A percentile compares a stretch with the other conserved stretches of the same genome.
These are phyloP conservation scores for Trametes sp. DNA, from an alignment of 1,284 basidiomycete genomes.

Conservation along the genomic window DNA sequence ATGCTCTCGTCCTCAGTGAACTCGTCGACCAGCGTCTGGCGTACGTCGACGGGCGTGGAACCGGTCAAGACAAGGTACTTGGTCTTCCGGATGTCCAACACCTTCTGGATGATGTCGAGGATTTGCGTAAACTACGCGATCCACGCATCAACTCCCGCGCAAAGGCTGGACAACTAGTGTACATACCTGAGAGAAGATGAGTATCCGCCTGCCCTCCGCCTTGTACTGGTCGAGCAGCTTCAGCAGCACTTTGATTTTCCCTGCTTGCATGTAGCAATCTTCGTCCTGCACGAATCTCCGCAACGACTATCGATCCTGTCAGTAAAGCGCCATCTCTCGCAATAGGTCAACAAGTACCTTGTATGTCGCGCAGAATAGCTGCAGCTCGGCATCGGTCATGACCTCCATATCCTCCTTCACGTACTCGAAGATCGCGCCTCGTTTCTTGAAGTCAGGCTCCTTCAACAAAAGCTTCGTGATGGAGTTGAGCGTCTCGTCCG, in stretches of 20 bases:
- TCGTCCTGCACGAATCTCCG: constrained; percentile 80
- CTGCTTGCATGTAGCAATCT: constrained; percentile 86
- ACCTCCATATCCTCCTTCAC: constrained; percentile 94
- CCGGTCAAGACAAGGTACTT: constrained; percentile 93
- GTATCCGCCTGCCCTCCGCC: constrained; percentile 79
- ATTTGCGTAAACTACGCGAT: constrained; percentile 87
- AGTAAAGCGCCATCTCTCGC: neutral
- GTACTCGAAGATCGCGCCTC: constrained; percentile 79
- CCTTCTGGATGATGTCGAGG: constrained; percentile 90
- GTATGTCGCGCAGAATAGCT: constrained; percentile 82
- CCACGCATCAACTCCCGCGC: neutral
- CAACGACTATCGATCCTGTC: constrained; percentile 64
- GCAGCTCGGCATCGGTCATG: constrained; percentile 95
- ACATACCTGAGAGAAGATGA: constrained; percentile 92
- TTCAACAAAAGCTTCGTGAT: constrained; percentile 89
- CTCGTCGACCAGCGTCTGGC: constrained; percentile 94
- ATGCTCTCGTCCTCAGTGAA: constrained; percentile 96
- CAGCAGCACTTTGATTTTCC: constrained; percentile 85
- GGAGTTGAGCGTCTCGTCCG: constrained; percentile 75
- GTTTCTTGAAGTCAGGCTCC: constrained; percentile 87
- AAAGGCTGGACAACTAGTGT: neutral
- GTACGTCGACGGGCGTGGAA: constrained; percentile 91
- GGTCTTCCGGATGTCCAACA: constrained; percentile 80
- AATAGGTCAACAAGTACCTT: constrained; percentile 58
- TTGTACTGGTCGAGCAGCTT: constrained; percentile 77